Conservation (phyloP, 441 rosid species). For the Gossypium gossypioides region DNA sequence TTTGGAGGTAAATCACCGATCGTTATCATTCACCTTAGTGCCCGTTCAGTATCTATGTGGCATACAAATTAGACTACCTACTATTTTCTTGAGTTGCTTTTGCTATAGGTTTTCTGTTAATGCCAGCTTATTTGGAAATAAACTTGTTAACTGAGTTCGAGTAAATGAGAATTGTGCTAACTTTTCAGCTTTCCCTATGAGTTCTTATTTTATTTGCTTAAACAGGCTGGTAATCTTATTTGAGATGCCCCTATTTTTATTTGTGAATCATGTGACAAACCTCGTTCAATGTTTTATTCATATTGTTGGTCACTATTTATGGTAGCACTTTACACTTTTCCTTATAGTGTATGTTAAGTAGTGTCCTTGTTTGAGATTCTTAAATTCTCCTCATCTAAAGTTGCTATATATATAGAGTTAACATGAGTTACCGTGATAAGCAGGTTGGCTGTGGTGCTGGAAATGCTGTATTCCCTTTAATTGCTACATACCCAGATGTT, state of each 20-base stretch:
- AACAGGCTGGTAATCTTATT: constrained; percentile 4
- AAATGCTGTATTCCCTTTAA: constrained; percentile 71
- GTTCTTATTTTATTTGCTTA: not conserved
- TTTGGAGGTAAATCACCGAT: constrained; percentile 49
- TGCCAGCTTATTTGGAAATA: not conserved
- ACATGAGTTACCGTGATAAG: constrained; percentile 12
- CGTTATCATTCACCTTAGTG: not conserved
- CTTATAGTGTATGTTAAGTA: not conserved
- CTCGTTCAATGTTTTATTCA: not conserved
- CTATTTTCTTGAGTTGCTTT: not conserved
- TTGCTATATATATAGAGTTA: not conserved
- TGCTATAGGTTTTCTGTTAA: not conserved
- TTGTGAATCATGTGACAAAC: not conserved
- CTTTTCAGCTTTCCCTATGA: not conserved
- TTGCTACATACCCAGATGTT: constrained; percentile 64
- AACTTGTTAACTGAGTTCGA: not conserved
- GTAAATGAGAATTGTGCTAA: not conserved
- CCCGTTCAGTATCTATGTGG: not conserved
- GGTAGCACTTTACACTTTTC: not conserved
- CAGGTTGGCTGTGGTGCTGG: constrained; percentile 98
- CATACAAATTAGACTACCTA: not conserved
- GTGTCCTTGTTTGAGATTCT: not conserved
- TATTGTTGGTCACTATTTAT: not conserved
- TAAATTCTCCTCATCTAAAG: not conserved
- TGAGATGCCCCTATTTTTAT: not conserved